These are phyloP conservation scores for Mrakia hoshinonis DNA, from an alignment of 768 basidiomycete genomes.

Conservation along the genomic window DNA sequence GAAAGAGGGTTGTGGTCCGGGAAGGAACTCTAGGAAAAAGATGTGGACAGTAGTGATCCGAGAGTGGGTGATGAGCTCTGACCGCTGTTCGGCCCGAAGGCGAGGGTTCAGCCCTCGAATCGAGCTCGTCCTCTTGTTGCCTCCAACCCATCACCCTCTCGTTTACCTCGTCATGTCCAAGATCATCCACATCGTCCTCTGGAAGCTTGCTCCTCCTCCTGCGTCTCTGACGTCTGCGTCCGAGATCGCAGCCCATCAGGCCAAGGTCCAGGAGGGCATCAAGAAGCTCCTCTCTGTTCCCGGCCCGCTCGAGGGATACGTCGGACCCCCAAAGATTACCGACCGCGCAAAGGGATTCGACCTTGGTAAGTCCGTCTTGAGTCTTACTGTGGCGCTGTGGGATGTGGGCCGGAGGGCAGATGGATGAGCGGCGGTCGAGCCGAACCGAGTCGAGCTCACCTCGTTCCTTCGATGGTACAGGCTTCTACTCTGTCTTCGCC, in stretches of 20 bases:
- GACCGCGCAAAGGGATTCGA: slow-evolving; percentile 39
- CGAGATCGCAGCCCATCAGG: slow-evolving; percentile 8
- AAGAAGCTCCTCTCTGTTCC: slow-evolving; percentile 27
- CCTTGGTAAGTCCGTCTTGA: slow-evolving; percentile 34
- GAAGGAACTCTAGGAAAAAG: no score
- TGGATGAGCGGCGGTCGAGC: not conserved
- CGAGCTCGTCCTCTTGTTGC: no score
- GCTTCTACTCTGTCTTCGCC: slow-evolving; percentile 39
- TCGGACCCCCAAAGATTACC: slow-evolving; percentile 31
- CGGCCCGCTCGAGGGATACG: slow-evolving; percentile 2
- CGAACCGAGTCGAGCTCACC: not conserved
- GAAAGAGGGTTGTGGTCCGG: no score
- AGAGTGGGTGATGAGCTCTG: no score
- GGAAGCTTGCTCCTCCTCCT: slow-evolving; percentile 37
- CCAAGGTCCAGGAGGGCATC: slow-evolving; percentile 12
- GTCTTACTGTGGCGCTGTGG: not conserved
- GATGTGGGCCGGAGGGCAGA: not conserved
- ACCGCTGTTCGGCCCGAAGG: no score
- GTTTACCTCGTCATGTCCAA: no score
- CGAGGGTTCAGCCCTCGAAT: no score
- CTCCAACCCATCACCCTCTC: no score
- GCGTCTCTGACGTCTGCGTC: not conserved
- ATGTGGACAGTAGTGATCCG: no score
- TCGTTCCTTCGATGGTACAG: slow-evolving; percentile 22
- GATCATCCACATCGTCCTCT: slow-evolving; percentile 41